Evolutionary conservation across 768 basidiomycete species (phyloP), one percentile per base, ranked within the genome.

Genomic region (Tephrocybe sp.): DNA sequence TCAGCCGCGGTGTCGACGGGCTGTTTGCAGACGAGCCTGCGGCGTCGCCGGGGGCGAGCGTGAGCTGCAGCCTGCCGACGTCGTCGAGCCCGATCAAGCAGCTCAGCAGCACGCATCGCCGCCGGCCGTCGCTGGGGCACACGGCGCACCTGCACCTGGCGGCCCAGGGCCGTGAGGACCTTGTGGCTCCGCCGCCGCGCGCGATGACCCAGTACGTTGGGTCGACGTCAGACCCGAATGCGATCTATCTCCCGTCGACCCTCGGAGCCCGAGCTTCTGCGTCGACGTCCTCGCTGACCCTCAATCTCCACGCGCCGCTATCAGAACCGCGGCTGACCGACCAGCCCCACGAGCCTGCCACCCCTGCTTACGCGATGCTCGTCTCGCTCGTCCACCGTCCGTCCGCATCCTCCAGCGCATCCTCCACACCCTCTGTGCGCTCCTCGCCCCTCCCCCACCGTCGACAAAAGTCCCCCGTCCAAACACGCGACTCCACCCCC

Each of bases 171-270:
- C 78, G 85, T 21, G 73, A 74, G 36, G 66, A 76, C 41, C 76
- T 89, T 25, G 68, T 90, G 47, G 69, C 88, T 0, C 86, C 83
- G 23, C 77, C 90, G 8, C 88, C 90, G 1, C 78, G 88, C 33
- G 87, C 90, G 2, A 61, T 92, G 32, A 90, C 90, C 1, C 84
- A 88, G 65, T 89, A 84, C 59, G 75, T 87, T 32, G 84, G 78
- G 46, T 80, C 84, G 9, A 71, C 75, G 3, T 68, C 77, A 23
- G 79, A 83, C 58, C 70, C 76, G 12, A 69, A 74, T n/a, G 58
- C 70, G 7, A 81, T 91, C 41, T 59, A 72, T 10, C 67, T 91
- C 1, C 89, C 89, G 5, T 83, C 86, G 6, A 91, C 89, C 0
- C 71, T 90, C 34, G 89, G 90, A 18, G 60, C 87, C 2, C 80